phyloP scores from a whole-genome alignment of 2,329 filamentous ascomycete genomes.

The Colletotrichum sp. region DNA sequence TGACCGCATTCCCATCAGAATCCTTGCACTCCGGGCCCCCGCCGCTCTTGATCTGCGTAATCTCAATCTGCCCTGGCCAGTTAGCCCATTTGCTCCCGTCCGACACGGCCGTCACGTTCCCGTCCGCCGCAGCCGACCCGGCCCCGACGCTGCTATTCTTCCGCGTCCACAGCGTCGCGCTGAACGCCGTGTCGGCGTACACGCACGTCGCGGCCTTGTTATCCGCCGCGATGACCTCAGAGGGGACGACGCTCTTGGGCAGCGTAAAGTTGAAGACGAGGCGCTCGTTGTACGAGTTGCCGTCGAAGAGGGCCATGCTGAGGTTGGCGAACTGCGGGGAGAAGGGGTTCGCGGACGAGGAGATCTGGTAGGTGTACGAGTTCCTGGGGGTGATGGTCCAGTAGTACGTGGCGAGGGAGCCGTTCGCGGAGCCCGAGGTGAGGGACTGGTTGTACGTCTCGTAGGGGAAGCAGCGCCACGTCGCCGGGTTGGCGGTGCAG shows the following conservation, averaged over 20 bases:
- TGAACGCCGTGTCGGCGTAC: constrained; percentile 60
- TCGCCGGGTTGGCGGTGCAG: constrained; percentile 62
- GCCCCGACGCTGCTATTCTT: constrained; percentile 27
- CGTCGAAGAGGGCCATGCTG: constrained; percentile 53
- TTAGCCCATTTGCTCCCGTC: constrained; percentile 33
- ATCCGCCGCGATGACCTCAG: constrained; percentile 41
- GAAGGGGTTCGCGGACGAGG: constrained; percentile 60
- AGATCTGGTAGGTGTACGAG: constrained; percentile 52
- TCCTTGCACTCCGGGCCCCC: constrained; percentile 60
- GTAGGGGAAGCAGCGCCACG: constrained; percentile 69
- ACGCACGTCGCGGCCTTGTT: constrained; percentile 58
- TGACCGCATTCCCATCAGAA: constrained; percentile 37
- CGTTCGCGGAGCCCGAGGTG: constrained; percentile 38
- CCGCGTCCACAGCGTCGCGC: constrained; percentile 65
- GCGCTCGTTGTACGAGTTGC: constrained; percentile 53
- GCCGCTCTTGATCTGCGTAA: constrained; percentile 55
- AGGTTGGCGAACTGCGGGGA: constrained; percentile 59
- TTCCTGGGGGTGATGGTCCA: constrained; percentile 61
- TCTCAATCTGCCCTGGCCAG: constrained; percentile 65
- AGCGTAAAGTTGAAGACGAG: constrained; percentile 62
- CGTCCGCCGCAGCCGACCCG: constrained; percentile 13
- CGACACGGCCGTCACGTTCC: constrained; percentile 17
- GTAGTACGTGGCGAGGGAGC: constrained; percentile 62
- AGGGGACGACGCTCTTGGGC: constrained; percentile 57
- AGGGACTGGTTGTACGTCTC: constrained; percentile 44